These are phyloP conservation scores for Exserohilum turcica DNA, from an alignment of 2,329 filamentous ascomycete genomes.

Conservation along the genomic window DNA sequence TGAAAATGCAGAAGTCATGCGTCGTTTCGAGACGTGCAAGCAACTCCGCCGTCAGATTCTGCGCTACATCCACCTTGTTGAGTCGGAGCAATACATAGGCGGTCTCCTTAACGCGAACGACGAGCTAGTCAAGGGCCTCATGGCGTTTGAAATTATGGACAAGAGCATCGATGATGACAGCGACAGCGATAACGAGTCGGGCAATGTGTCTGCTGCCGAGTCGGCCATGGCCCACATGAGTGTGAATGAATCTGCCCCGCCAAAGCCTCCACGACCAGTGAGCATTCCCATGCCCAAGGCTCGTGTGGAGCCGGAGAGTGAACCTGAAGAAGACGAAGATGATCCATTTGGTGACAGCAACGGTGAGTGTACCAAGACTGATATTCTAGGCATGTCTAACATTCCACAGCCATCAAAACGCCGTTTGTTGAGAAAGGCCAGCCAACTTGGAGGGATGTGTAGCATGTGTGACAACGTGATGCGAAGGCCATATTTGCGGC, in stretches of 20 bases:
- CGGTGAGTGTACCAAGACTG: slow-evolving; percentile 42
- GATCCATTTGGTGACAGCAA: slow-evolving; percentile 87
- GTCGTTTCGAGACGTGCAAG: slow-evolving; percentile 86
- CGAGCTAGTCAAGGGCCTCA: slow-evolving; percentile 88
- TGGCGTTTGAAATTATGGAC: slow-evolving; percentile 93
- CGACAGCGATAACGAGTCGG: slow-evolving; percentile 61
- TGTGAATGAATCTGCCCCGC: slow-evolving; percentile 52
- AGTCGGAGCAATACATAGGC: slow-evolving; percentile 88
- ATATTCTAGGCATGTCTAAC: slow-evolving; percentile 9
- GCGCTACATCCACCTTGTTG: slow-evolving; percentile 89
- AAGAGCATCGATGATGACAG: slow-evolving; percentile 77
- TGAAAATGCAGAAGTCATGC: slow-evolving; percentile 75
- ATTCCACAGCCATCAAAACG: slow-evolving; percentile 57
- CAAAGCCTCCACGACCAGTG: slow-evolving; percentile 55
- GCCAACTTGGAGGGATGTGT: slow-evolving; percentile 49
- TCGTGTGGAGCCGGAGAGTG: slow-evolving; percentile 59
- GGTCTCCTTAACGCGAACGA: slow-evolving; percentile 93
- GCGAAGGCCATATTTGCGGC: background rate
- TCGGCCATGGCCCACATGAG: slow-evolving; percentile 54
- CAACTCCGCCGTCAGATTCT: slow-evolving; percentile 80
- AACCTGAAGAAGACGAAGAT: slow-evolving; percentile 67
- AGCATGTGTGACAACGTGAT: background rate
- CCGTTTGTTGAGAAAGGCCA: slow-evolving; percentile 48
- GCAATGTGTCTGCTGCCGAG: slow-evolving; percentile 35
- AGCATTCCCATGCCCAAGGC: slow-evolving; percentile 47